Percentiles rank a stretch among this genome's conserved stretches.
phyloP scores from a whole-genome alignment of 768 basidiomycete species.

The Termitomyces sp. region DNA sequence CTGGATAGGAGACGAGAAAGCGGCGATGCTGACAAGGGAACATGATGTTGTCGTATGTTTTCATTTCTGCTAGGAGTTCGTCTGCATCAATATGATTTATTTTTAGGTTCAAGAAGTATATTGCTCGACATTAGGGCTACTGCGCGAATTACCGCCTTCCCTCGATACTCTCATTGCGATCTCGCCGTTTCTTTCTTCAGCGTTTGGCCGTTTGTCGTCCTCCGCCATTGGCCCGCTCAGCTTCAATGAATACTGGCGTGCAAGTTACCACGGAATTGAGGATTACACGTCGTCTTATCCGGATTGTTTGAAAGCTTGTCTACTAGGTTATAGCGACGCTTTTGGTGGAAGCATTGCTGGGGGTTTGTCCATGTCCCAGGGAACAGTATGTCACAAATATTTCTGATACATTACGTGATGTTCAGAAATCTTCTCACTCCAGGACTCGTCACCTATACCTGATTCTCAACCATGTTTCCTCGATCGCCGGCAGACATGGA shows the following conservation, averaged over 20 bases:
- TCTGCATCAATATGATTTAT: neutral
- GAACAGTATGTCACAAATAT: slow-evolving; percentile 21
- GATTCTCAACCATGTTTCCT: slow-evolving; percentile 23
- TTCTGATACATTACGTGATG: neutral
- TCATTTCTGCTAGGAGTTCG: neutral
- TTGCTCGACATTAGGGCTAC: slow-evolving; percentile 32
- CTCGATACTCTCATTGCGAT: slow-evolving; percentile 33
- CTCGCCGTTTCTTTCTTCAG: slow-evolving; percentile 44
- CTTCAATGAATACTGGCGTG: slow-evolving; percentile 56
- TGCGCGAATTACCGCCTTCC: slow-evolving; percentile 35
- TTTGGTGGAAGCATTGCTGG: slow-evolving; percentile 44
- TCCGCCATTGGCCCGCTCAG: slow-evolving; percentile 46
- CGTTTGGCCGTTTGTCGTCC: slow-evolving; percentile 37
- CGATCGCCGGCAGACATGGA: neutral
- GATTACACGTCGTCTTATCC: slow-evolving; percentile 36
- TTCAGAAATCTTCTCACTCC: neutral
- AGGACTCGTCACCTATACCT: slow-evolving; percentile 16
- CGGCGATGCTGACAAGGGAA: slow-evolving; percentile 35
- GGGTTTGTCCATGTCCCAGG: slow-evolving; percentile 36
- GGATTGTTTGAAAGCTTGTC: slow-evolving; percentile 36
- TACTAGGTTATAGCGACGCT: slow-evolving; percentile 41
- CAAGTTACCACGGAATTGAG: slow-evolving; percentile 41
- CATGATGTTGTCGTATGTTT: slow-evolving; percentile 43
- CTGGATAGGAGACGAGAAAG: slow-evolving; percentile 50
- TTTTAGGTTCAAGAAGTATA: slow-evolving; percentile 38